Base-by-base conservation (phyloP, 192 early-diverging fungal genomes). In the Umbelopsis isabellina region DNA sequence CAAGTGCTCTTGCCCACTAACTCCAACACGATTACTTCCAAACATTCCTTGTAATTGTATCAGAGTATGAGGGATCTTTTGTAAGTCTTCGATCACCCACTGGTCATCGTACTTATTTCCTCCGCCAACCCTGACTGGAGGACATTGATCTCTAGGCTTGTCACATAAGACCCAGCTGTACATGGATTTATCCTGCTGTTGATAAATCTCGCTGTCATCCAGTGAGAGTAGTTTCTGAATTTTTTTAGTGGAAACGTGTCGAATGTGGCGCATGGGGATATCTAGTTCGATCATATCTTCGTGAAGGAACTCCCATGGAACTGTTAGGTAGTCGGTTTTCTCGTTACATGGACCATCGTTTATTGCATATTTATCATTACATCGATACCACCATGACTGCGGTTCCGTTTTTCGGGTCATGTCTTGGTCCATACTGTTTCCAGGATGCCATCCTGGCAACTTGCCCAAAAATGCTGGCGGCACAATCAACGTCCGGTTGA, bases 401-500 rank as follows among this genome's bases (percentile, higher is more conserved):
- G 79, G 80, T 25, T 80, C 79, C 10, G 79, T 80, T 33, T 80
- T 45, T 53, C 75, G 65, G 18, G 45, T 65, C 68, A 86, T 71
- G 20, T 79, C 66, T 21, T 77, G 65, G 16, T 72, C 51, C 16
- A 88, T 68, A 66, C 75, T 72, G 47, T 77, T 72, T 41, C 73
- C 73, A 8, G 46, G 21, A 21, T 68, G 78, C 84, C 84, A 87
- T 15, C 81, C 81, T 0, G 77, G 71, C 13, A 81, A 75, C 16
- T 73, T 74, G 1, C 86, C 86, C 10, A 88, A 66, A 46, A 83
- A 82, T 12, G 79, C 83, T 12, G 86, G 86, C 0, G 85, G 85
- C 0, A 86, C 45, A 37, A 88, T 49, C 16, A 88, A 67, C 5
- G 86, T 88, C 12, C 84, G 85, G 66, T 86, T 85, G 52, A 88